Base-by-base conservation (phyloP, 257 asterid genomes). In the Solanum sejunctum region DNA sequence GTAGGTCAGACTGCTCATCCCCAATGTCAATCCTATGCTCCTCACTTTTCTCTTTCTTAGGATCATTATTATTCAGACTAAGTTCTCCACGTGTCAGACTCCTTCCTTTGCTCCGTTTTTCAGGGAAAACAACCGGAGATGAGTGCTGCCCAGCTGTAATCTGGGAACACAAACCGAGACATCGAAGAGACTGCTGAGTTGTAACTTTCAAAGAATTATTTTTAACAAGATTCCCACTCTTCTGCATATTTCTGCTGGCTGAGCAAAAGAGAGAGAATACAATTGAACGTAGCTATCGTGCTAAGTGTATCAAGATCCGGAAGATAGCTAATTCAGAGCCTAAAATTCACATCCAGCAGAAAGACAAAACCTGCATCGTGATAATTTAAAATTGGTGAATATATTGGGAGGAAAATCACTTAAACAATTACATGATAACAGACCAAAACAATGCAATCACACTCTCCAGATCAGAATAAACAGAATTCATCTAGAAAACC, bases 1-100 rank as follows among this genome's bases (percentile, higher is more conserved):
- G 89, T 85, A 97, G 92, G 87, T 94, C 97, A 69, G 97, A 95
- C 85, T 94, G 90, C 90, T 97, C 98, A 82, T 97, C 98, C 85
- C 95, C 98, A 78, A 97, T 87, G 88, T 97, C 98, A 88, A 97
- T 93, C 89, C 89, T 95, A 81, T 91, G 97, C 78, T 95, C 99
- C 82, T 88, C 92, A 63, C 89, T 84, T 86, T 92, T 93, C 80
- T 88, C 86, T 85, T 89, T 92, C 88, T 88, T 85, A 72, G 90
- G 84, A 80, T 89, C 95, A 85, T 86, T 90, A 86, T 86, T 91
- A 86, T 64, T 91, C 69, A 84, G 66, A 85, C 84, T 84, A 83
- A 72, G 72, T 66, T 87, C 92, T 60, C 89, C 89, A 54, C 91
- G 85, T 84, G 66, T 84, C 17, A 91, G 83, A 77, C 90, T 85